Base-by-base conservation (phyloP, 106 monocot species). In the Gastrodia elata region DNA sequence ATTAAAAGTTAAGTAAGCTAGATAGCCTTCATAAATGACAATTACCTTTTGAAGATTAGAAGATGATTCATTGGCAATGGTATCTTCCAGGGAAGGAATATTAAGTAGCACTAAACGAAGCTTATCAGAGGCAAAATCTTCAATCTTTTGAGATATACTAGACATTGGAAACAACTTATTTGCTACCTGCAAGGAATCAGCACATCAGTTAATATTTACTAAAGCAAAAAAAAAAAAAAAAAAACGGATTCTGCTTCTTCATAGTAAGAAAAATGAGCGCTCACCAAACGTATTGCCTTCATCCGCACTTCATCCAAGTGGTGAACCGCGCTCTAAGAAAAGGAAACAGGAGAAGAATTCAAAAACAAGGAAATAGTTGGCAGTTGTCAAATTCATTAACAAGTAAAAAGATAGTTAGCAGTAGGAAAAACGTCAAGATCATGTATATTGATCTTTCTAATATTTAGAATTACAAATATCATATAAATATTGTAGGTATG, bases 211-310 rank as follows among this genome's bases (percentile, higher is more conserved):
- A n/a, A 6, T 32, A 74, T 56, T 35, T 64, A 58, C n/a, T 35
- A 7, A 40, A 33, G 15, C 64, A 36, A 33, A 10, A 20, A 73
- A 4, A 68, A 70, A 36, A 33, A 10, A 20, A 73, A 4, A 68
- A 59, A 55, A 71, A 38, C 59, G 39, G 59, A 42, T 36, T 39
- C 33, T 25, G 37, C 18, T 20, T 67, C n/a, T 38, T 67, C 8
- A 37, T 4, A 38, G 3, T 6, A 67, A 20, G 37, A 67, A 11
- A 67, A 20, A 37, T 6, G 7, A 67, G 37, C 36, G 20, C 70
- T 86, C 83, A 97, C 96, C 92, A 97, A 73, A 39, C 96, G 92
- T 82, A 92, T 93, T 75, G 96, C 96, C 80, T 93, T 97, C 96
- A 90, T 97, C 33, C 96, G 85, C 61, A 97, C 92, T 77, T 97